Percentiles rank a stretch among this genome's conserved stretches.
Conservation (phyloP, 768 basidiomycete species). For the Goffeauzyma gilvescens region DNA sequence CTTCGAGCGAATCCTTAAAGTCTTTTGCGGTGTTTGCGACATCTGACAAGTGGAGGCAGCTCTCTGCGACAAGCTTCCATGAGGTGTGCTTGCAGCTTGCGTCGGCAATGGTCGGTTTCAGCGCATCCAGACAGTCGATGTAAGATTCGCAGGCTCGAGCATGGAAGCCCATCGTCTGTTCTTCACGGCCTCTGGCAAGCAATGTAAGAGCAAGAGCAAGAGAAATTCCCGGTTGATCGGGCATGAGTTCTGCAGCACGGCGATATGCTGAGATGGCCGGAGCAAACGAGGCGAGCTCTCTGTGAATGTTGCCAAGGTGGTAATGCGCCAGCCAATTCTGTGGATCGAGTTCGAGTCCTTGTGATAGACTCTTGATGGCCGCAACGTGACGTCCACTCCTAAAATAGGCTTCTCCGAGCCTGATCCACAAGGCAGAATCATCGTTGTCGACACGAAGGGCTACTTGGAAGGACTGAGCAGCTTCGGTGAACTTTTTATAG, state of each 20-base stretch:
- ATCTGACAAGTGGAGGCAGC: constrained; percentile 46
- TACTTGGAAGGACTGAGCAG: constrained; percentile 71
- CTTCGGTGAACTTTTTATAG: constrained; percentile 43
- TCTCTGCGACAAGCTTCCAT: constrained; percentile 71
- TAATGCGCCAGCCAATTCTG: constrained; percentile 67
- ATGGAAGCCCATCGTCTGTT: constrained; percentile 51
- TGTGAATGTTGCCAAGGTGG: constrained; percentile 66
- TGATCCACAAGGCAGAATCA: constrained; percentile 69
- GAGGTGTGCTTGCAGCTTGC: constrained; percentile 49
- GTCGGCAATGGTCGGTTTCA: constrained; percentile 39
- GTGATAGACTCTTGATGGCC: constrained; percentile 64
- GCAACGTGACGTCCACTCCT: constrained; percentile 74
- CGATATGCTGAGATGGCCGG: constrained; percentile 55
- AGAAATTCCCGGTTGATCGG: constrained; percentile 52
- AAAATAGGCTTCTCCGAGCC: constrained; percentile 78
- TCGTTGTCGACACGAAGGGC: constrained; percentile 57
- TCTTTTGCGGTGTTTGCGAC: constrained; percentile 36
- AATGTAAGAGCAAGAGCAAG: constrained; percentile 53
- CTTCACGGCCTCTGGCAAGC: constrained; percentile 49
- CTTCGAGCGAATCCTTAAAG: constrained; percentile 12
- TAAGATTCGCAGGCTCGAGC: constrained; percentile 50
- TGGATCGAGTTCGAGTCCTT: constrained; percentile 52
- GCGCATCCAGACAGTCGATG: constrained; percentile 20
- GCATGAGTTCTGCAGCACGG: constrained; percentile 40
- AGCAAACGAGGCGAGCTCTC: constrained; percentile 51